These are phyloP conservation scores for Panicum miliaceum DNA, from an alignment of 176 grass and related monocot genomes.

Conservation along the genomic window DNA sequence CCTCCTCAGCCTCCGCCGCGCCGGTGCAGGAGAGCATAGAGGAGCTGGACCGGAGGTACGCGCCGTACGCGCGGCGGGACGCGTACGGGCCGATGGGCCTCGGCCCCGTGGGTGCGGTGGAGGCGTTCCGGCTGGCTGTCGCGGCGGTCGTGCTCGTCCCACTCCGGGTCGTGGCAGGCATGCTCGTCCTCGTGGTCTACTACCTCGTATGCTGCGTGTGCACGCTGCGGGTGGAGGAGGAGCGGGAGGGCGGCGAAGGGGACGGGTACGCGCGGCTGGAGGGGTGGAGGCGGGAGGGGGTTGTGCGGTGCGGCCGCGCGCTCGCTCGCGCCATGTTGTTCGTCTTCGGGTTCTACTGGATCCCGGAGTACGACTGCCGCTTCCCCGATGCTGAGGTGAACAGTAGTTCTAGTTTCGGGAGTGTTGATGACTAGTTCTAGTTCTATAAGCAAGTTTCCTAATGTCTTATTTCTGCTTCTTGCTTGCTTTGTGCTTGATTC, in stretches of 20 bases:
- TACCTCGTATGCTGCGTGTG: constrained; percentile 80
- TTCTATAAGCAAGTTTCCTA: neutral
- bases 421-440: neutral
- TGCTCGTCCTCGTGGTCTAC: constrained; percentile 69
- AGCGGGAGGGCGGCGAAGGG: constrained; percentile 47
- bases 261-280: constrained; percentile 63
- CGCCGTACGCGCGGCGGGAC: constrained; percentile 69
- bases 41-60: constrained; percentile 83
- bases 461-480: constrained; percentile 18
- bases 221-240: constrained; percentile 60
- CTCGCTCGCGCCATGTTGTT: constrained; percentile 77
- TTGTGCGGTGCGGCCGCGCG: constrained; percentile 61
- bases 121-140: constrained; percentile 52
- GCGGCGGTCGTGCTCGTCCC: constrained; percentile 60
- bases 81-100: constrained; percentile 81
- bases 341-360: constrained; percentile 93
- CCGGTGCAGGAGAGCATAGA: constrained; percentile 39
- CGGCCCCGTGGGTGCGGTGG: constrained; percentile 44
- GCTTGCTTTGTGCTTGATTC: constrained; percentile 24
- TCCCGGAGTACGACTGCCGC: constrained; percentile 54
- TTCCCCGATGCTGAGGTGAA: constrained; percentile 39
- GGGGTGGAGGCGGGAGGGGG: constrained; percentile 58
- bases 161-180: constrained; percentile 52
- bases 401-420: constrained; percentile 20
- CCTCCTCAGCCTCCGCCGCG: neutral